Evolutionary conservation across 169 alveolate species (phyloP), one percentile per base, ranked within the genome.

Genomic region (Plasmodium gaboni): DNA sequence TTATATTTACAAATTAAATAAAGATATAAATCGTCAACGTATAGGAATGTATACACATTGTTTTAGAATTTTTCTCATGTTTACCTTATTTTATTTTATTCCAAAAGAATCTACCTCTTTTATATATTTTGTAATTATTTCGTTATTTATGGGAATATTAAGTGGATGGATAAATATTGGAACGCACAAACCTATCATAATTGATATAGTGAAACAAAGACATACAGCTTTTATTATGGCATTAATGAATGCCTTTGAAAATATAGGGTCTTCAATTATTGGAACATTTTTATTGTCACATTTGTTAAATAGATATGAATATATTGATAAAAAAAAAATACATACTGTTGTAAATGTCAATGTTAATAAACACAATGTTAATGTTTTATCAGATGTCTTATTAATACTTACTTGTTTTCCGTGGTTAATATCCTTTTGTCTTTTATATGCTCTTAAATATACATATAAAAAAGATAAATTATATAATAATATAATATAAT

Each of bases 131-230:
- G 70, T 92, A 28, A 42, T 92, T 12, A 80, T 92, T 51, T 88
- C 93, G 6, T 63, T 92, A 55, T 59, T 92, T 55, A 92, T 92
- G 80, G 94, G 94, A n/a, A 69, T 92, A 44, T 65, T 92, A 92
- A 92, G 93, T 48, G 94, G 94, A 17, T 92, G 94, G 94, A 89
- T 92, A 65, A 92, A 92, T 32, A 92, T 92, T 17, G 94, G 94
- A 19, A 89, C 94, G 1, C 89, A 89, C 26, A 92, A 92, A 12
- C 94, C 94, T 8, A 92, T 92, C 57, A 48, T 92, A 50, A 88
- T 92, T 64, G 92, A 92, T 67, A 92, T 92, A 57, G 94, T 92
- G n/a, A 61, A 71, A 44, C 94, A 92, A 59, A 88, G 72, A 55
- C 94, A 92, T 55, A 86, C 93, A 38, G 94, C 93, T 48, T 88